phyloP scores from a whole-genome alignment of 225 moss, liverwort and hornwort genomes.

The Pleurozium schreberi region DNA sequence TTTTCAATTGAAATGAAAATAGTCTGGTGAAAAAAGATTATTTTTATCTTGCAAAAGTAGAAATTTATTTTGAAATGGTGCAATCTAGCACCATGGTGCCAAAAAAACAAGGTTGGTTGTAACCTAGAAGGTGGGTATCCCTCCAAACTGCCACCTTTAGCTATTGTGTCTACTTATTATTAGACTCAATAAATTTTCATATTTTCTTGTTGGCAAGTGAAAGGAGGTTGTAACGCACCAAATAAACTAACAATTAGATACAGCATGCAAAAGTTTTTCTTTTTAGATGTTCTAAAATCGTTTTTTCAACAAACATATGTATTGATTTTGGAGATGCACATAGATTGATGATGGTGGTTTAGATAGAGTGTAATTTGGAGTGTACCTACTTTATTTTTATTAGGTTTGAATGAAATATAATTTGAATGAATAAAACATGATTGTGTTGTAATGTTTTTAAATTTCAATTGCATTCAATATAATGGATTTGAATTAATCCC shows the following conservation, averaged over 20 bases:
- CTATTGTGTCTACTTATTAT: neutral
- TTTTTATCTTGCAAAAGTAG: no score
- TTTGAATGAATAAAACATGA: neutral
- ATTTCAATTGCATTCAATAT: neutral
- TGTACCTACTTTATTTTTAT: no score
- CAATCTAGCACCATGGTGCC: no score
- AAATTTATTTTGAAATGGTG: no score
- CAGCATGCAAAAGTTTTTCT: neutral
- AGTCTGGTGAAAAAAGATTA: no score
- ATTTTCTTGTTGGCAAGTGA: no score
- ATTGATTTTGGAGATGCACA: neutral
- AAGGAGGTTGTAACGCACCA: no score
- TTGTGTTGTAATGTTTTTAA: rapidly evolving
- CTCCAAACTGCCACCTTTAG: neutral
- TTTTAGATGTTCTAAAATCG: rapidly evolving
- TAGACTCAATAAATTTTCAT: no score
- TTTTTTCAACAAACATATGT: rapidly evolving
- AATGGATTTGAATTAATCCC: neutral
- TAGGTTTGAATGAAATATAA: neutral
- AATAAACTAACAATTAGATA: no score
- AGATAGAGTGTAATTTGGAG: rapidly evolving
- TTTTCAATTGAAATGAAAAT: no score
- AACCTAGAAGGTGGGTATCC: neutral
- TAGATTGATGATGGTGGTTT: rapidly evolving
- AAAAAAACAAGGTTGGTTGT: no score